A percentile compares a stretch with the other conserved stretches of the same genome.
These are phyloP conservation scores for Hemileccinum impolitum DNA, from an alignment of 768 basidiomycete genomes.

Conservation along the genomic window DNA sequence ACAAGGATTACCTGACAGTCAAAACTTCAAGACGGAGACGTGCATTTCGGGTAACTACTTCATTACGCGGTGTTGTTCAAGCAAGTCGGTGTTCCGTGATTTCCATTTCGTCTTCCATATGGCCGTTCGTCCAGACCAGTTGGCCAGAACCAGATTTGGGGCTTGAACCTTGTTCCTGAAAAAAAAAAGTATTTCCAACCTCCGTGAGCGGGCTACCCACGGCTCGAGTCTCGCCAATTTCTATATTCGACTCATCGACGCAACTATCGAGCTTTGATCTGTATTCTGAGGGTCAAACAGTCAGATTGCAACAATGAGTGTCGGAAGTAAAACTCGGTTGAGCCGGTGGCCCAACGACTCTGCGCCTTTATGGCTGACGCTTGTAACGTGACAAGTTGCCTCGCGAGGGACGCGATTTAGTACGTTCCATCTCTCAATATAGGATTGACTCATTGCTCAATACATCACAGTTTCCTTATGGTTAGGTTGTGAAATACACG, in stretches of 20 bases:
- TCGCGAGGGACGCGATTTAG: neutral
- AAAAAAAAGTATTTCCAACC: neutral
- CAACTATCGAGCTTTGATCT: no score
- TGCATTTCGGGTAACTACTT: neutral
- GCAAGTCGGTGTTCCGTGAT: neutral
- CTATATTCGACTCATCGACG: no score
- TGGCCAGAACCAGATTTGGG: neutral
- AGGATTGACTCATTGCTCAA: neutral
- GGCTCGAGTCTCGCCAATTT: no score
- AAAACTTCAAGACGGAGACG: neutral
- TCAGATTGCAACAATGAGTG: neutral
- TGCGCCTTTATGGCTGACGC: neutral
- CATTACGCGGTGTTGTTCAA: neutral
- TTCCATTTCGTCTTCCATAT: neutral
- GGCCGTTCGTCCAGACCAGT: neutral
- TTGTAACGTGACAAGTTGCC: no score
- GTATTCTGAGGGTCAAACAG: no score
- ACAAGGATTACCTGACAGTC: no score
- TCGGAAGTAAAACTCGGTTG: neutral
- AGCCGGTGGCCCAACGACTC: neutral
- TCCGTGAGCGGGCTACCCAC: no score
- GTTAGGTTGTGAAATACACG: neutral
- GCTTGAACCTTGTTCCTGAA: neutral
- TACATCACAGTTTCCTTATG: neutral
- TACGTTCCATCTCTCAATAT: neutral